These are phyloP conservation scores for Dissophora globulifera DNA, from an alignment of 192 early-diverging fungal genomes.

Conservation along the genomic window DNA sequence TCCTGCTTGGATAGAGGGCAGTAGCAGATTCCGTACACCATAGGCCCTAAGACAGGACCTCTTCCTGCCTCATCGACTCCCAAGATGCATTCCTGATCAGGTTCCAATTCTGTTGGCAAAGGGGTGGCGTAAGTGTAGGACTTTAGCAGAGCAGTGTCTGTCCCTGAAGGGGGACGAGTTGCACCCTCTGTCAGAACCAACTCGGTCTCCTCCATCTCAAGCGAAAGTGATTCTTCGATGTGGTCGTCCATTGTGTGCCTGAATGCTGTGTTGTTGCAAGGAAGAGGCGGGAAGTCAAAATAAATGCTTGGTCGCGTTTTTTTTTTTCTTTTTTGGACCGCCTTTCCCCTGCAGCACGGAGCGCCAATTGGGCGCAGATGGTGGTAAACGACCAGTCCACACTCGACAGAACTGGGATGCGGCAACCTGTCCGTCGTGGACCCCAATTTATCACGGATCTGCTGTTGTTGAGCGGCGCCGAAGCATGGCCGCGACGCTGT, in stretches of 20 bases:
- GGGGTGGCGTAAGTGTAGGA: constrained; percentile 57
- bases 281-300: too few relatives aligned
- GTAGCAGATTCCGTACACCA: constrained; percentile 97
- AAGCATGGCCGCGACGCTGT: too few relatives aligned
- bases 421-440: too few relatives aligned
- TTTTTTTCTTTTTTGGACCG: too few relatives aligned
- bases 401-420: too few relatives aligned
- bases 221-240: constrained; percentile 30
- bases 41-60: constrained; percentile 93
- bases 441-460: too few relatives aligned
- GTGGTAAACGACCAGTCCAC: too few relatives aligned
- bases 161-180: constrained; percentile 33
- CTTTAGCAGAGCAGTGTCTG: constrained; percentile 28
- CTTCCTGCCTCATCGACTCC: constrained; percentile 98
- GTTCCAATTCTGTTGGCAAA: constrained; percentile 30
- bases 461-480: too few relatives aligned
- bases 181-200: neutral
- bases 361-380: too few relatives aligned
- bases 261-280: neutral
- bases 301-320: too few relatives aligned
- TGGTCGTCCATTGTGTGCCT: constrained; percentile 19
- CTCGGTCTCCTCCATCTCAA: constrained; percentile 34
- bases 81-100: constrained; percentile 70
- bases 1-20: constrained; percentile 72
- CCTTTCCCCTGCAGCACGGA: too few relatives aligned